phyloP scores from a whole-genome alignment of 257 asterid genomes.

The Fraxinus quadrangulata region DNA sequence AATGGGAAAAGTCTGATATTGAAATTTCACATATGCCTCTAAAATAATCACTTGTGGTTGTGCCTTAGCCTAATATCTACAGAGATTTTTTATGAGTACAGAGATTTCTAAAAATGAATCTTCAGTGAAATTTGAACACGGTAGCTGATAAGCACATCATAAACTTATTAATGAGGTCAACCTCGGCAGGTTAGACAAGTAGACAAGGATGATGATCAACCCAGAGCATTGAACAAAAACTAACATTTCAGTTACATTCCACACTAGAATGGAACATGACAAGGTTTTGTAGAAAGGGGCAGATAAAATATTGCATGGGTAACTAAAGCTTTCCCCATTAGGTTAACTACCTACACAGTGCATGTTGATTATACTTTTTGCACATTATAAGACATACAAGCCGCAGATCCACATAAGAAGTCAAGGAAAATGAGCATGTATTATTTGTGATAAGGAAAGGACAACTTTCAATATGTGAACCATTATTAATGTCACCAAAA shows the following conservation, averaged over 20 bases:
- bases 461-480: conserved; percentile 5
- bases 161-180: not conserved
- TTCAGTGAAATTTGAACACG: not conserved
- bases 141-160: not conserved
- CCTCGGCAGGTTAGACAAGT: not conserved
- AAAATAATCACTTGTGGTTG: not conserved
- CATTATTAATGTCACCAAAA: conserved; percentile 12
- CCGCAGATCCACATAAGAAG: not conserved
- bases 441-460: not conserved
- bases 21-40: not conserved
- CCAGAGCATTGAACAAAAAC: not conserved
- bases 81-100: not conserved
- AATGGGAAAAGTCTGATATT: not conserved
- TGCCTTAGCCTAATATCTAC: not conserved
- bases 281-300: not conserved
- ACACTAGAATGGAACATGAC: not conserved
- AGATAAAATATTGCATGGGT: not conserved
- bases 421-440: not conserved
- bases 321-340: not conserved
- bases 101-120: not conserved
- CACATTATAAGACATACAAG: not conserved
- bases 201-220: not conserved
- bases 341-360: conserved; percentile 4
- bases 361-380: not conserved
- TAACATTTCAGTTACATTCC: not conserved